phyloP scores from a whole-genome alignment of 164 flowering plant genomes.

The Buxus sempervirens region DNA sequence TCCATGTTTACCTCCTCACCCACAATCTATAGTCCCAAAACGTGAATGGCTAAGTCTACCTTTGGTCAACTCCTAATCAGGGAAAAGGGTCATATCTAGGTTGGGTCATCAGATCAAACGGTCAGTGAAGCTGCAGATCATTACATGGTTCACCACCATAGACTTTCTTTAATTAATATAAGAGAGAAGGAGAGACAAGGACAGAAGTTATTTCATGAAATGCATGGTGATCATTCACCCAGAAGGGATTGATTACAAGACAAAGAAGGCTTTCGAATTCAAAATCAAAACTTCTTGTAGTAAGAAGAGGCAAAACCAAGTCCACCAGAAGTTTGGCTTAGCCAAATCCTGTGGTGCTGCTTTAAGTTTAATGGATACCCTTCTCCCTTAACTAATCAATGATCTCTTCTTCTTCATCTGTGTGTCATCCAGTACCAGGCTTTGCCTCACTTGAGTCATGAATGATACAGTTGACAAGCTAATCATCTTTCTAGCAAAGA shows the following conservation, averaged over 20 bases:
- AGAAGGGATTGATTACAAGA: background rate
- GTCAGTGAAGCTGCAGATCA: background rate
- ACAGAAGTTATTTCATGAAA: background rate
- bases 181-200: background rate
- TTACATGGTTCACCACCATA: background rate
- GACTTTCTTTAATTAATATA: background rate
- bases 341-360: slow-evolving; percentile 21
- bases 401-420: slow-evolving; percentile 6
- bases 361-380: slow-evolving; percentile 10
- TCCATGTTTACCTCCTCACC: no score
- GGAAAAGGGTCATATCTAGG: no score
- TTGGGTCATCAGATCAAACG: no score
- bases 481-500: slow-evolving; percentile 85
- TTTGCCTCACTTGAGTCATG: slow-evolving; percentile 27
- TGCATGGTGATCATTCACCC: slow-evolving; percentile 8
- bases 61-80: no score
- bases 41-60: no score
- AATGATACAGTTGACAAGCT: slow-evolving; percentile 86
- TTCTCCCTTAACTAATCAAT: background rate
- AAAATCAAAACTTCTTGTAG: background rate
- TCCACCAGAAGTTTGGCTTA: slow-evolving; percentile 4
- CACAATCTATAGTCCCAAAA: no score
- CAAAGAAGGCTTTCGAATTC: background rate
- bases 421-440: background rate
- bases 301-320: slow-evolving; percentile 9